Evolutionary conservation across 2,329 filamentous ascomycete genomes (phyloP), one percentile per base, ranked within the genome.

Genomic region (Alternaria arborescens): DNA sequence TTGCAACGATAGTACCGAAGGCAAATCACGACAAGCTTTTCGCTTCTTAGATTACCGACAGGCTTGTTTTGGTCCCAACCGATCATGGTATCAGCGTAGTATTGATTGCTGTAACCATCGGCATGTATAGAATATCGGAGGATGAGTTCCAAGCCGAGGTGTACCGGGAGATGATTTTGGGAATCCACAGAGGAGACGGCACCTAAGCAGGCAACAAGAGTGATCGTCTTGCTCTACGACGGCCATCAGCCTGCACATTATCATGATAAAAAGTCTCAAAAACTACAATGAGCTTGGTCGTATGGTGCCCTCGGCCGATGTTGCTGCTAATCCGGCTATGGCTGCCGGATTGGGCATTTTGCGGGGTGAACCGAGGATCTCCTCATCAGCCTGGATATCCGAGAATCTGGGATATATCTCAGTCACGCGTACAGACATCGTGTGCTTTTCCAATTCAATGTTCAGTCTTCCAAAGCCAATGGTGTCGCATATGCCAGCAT

Each of bases 1-100:
- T 68, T 69, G 64, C 40, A 20, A 47, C 58, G 56, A 61, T 43
- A 70, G 53, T 68, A 62, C 65, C 66, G 66, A 66, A 62, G 57
- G 63, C 64, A 58, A 59, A 24, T 16, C 16, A 16, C 3, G 34
- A 36, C 47, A 44, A 57, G 38, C 46, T 50, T 50, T 44, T 50
- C 46, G 30, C 32, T 50, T 12, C 32, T 34, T 16, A 12, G 16
- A 36, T 22, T 50, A 14, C 20, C 20, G 32, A 26, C 46, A 50
- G 46, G 20, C 30, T 24, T 50, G 8, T 12, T 16, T 11, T 8
- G 3, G 22, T 5, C 2, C 36, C 1, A 8, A 1, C 34, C 32
- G 46, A 30, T 8, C 46, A 12, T 50, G 0, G 14, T 18, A 50
- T 32, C 14, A 34, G 16, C 20, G 14, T 38, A 14, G 5, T 36